Evolutionary conservation across 495 filamentous ascomycete species (phyloP).

Genomic region (Trichoderma erinaceum): DNA sequence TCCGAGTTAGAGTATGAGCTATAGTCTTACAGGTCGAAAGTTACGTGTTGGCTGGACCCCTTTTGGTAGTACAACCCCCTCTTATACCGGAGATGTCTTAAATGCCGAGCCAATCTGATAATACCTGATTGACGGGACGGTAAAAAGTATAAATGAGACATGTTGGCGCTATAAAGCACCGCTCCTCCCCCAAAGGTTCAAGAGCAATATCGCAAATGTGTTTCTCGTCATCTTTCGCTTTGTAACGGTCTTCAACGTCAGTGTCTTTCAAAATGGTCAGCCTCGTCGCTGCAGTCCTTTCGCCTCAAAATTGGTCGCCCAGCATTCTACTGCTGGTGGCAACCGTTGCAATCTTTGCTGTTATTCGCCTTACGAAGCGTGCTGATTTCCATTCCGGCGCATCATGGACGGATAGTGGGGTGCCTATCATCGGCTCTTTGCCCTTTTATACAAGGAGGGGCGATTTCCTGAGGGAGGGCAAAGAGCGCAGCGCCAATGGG

Average conservation of each 20-base stretch:
- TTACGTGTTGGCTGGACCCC: not conserved
- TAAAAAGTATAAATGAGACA: not conserved
- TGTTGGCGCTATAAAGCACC: not conserved
- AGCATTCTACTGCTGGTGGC: slow-evolving; percentile 18
- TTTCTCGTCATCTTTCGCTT: not conserved
- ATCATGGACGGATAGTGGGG: slow-evolving; percentile 8
- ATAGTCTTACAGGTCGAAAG: not conserved
- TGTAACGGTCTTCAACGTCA: not conserved
- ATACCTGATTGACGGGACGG: not conserved
- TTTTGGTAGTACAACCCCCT: not conserved
- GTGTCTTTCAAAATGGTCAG: not conserved
- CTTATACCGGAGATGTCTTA: not conserved
- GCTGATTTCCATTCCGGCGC: slow-evolving; percentile 18
- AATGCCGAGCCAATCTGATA: not conserved
- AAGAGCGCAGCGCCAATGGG: slow-evolving; percentile 24
- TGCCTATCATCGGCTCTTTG: slow-evolving; percentile 19
- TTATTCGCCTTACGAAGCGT: slow-evolving; percentile 18
- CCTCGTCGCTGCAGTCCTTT: not conserved
- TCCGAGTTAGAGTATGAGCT: not conserved
- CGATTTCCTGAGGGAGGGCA: slow-evolving; percentile 17
- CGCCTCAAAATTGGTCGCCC: slow-evolving; percentile 4
- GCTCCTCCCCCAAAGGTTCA: not conserved
- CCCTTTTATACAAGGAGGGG: slow-evolving; percentile 19
- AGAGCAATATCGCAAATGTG: not conserved
- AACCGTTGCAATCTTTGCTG: not conserved